Evolutionary conservation across 106 monocot species (phyloP).

Genomic region (Posidonia australis): DNA sequence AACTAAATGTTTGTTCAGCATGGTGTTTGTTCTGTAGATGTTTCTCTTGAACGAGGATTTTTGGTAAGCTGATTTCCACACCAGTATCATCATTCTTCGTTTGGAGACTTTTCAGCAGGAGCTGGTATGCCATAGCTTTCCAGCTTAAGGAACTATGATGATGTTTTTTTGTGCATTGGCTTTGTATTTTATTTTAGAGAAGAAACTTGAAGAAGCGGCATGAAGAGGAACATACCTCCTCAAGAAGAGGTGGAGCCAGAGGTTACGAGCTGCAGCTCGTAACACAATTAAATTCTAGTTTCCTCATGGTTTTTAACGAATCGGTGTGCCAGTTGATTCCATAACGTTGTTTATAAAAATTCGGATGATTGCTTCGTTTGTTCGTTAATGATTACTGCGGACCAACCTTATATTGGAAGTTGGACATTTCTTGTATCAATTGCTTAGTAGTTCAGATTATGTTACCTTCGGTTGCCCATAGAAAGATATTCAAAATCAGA

Average conservation of each 20-base stretch:
- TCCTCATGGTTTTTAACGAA: neutral
- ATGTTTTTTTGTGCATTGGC: slow-evolving; percentile 2
- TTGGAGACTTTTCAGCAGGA: slow-evolving; percentile 1
- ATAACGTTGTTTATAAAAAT: slow-evolving; percentile 2
- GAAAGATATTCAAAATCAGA: no score
- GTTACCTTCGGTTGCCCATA: no score
- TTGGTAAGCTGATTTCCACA: neutral
- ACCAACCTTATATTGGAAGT: no score
- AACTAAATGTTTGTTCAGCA: neutral
- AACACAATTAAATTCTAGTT: neutral
- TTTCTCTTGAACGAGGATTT: slow-evolving; percentile 2
- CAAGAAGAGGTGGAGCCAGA: neutral
- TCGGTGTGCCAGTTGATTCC: neutral
- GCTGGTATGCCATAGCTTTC: neutral
- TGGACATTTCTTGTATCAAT: no score
- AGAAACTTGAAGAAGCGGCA: neutral
- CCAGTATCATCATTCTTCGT: slow-evolving; percentile 8
- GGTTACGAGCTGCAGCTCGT: neutral
- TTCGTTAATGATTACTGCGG: neutral
- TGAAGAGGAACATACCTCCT: neutral
- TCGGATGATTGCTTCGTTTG: neutral
- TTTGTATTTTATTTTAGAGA: neutral
- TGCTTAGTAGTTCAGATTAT: no score
- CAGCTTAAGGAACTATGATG: neutral
- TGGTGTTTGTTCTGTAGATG: slow-evolving; percentile 9